Base-by-base conservation (phyloP, 2,329 filamentous ascomycete genomes). In the Sporothrix mexicana region DNA sequence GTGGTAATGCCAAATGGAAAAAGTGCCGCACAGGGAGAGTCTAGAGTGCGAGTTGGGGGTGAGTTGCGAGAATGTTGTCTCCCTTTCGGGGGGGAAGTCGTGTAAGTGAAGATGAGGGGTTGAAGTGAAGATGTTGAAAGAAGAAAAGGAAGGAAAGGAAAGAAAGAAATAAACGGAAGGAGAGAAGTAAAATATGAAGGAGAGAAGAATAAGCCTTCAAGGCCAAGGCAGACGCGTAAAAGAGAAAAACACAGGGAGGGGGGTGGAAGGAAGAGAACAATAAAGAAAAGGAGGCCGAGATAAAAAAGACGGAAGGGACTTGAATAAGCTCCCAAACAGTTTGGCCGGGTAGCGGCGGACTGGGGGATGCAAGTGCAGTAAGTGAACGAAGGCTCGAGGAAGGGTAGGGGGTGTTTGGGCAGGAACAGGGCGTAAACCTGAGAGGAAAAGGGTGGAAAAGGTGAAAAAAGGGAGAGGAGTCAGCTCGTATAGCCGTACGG, bases 1-100 rank as follows among this genome's bases (percentile, higher is more conserved):
- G 61, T 64, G n/a, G 41, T 43, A 64, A 64, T 10, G 41, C 61
- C 41, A 66, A 66, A 66, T 66, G 61, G 61, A 23, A 66, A 47
- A 64, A 25, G 20, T 25, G 61, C 61, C n/a, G 61, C 5, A 41
- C 5, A 59, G 25, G 55, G 55, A 59, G 55, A 4, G 53, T 30
- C 7, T 36, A 36, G 30, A 36, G 30, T 36, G 30, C 30, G 30
- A 36, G 53, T 20, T 55, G 36, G 20, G 43, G 8, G 51, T 55
- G 47, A 55, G 20, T 12, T 12, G 10, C 36, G 36, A 64, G 55
- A 59, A 59, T n/a, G 57, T 43, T 66, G 41, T 66, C 61, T 66
- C 61, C 61, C 61, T 45, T 66, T 66, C 20, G 57, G 49, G 61
- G 61, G 47, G 61, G 25, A 66, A 66, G 61, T 47, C 10, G 53